Base-by-base conservation (phyloP, 441 rosid species). In the Lepidium campestre region DNA sequence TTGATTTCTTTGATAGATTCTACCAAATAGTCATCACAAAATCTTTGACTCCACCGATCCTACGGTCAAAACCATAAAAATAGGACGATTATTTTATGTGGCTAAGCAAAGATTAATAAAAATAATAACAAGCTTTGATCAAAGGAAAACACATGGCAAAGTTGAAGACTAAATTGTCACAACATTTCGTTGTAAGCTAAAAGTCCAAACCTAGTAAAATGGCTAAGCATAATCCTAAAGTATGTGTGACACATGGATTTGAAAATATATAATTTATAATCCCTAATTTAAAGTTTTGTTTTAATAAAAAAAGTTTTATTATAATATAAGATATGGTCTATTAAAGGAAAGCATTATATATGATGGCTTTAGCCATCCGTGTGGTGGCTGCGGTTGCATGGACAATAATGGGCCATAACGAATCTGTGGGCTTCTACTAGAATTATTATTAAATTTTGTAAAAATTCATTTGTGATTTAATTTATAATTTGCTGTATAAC, bases 341-440 rank as follows among this genome's bases (percentile, higher is more conserved):
- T 6, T 42, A 31, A 53, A 42, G 54, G 44, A 54, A 65, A 13
- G 44, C 62, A 54, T 13, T 63, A 18, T 44, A 53, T 62, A 13
- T 18, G 54, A 32, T 70, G 73, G 56, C 63, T 40, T 35, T 29
- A 55, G 40, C 57, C 64, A 55, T 55, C 65, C 65, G 75, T 62
- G 53, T 47, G 75, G 65, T 71, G 59, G 52, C 65, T 71, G 70
- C 46, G 20, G 37, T 56, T 71, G 75, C 70, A 56, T 63, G 46
- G 70, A 56, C 37, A 47, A 62, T 44, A 56, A 39, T 63, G 65
- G 75, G 70, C 75, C 75, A 63, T 63, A 61, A 71, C 20, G 70
- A 56, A 63, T 71, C 50, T 71, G 58, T 56, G 75, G 75, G 75
- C 70, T 63, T 71, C 50, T 55, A 55, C 27, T 12, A 54, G 36